phyloP scores from a whole-genome alignment of 345 rosid species.

The Turritis glabra region DNA sequence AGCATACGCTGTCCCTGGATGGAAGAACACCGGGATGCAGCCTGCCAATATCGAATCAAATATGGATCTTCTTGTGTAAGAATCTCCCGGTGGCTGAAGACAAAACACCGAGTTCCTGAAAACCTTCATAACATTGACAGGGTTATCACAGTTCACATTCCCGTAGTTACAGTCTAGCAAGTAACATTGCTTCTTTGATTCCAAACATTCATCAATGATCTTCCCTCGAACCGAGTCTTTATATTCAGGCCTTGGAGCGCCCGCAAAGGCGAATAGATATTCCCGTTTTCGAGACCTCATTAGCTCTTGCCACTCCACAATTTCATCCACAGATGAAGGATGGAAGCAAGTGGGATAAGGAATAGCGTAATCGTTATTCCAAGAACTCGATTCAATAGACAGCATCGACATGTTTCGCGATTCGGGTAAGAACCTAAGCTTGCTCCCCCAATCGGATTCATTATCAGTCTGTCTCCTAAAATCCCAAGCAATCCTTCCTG shows the following conservation, averaged over 20 bases:
- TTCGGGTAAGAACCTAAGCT: constrained; percentile 64
- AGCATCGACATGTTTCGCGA: constrained; percentile 65
- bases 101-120: constrained; percentile 61
- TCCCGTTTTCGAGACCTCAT: constrained; percentile 46
- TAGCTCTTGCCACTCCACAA: constrained; percentile 55
- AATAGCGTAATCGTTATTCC: constrained; percentile 67
- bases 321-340: constrained; percentile 44
- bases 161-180: constrained; percentile 60
- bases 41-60: constrained; percentile 68
- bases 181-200: constrained; percentile 45
- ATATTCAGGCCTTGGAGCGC: constrained; percentile 63
- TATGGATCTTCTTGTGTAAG: constrained; percentile 61
- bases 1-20: constrained; percentile 63
- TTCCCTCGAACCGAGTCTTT: constrained; percentile 55
- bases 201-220: constrained; percentile 63
- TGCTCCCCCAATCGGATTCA: constrained; percentile 68
- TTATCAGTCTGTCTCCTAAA: constrained; percentile 61
- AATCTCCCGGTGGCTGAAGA: constrained; percentile 70
- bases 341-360: constrained; percentile 73
- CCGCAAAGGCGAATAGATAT: constrained; percentile 59
- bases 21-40: constrained; percentile 69
- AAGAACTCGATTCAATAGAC: constrained; percentile 60
- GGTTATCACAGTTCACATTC: constrained; percentile 52
- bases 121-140: constrained; percentile 59
- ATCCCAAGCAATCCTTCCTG: constrained; percentile 78